These are phyloP conservation scores for Crithidia mellificae DNA, from an alignment of 208 protist species.

Conservation along the genomic window DNA sequence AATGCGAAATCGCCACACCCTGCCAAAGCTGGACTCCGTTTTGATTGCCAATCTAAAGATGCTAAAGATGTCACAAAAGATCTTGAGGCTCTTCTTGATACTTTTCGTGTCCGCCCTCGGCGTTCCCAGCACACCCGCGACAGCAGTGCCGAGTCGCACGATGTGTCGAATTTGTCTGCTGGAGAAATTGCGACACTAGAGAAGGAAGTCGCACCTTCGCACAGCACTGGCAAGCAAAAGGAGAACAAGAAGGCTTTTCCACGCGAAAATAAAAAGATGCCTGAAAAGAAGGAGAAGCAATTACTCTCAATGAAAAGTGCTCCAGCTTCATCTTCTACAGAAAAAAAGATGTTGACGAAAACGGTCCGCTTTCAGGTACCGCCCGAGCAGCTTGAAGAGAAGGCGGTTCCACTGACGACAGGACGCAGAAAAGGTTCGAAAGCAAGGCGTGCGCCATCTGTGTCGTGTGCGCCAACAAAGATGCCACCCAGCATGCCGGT, in stretches of 20 bases:
- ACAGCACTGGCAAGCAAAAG: too few species aligned
- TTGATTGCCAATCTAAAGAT: too few species aligned
- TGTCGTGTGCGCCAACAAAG: conserved; percentile 3
- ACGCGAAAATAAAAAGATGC: not conserved
- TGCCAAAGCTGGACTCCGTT: too few species aligned
- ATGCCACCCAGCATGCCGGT: conserved; percentile 8
- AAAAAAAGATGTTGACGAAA: too few species aligned
- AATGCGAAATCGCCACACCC: too few species aligned
- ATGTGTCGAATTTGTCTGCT: too few species aligned
- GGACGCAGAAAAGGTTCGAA: not conserved
- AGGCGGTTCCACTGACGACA: not conserved
- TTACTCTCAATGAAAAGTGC: not conserved
- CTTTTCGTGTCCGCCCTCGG: conserved; percentile 2
- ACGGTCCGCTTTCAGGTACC: conserved; percentile 2
- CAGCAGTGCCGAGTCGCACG: too few species aligned
- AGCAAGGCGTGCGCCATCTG: not conserved
- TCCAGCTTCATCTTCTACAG: not conserved
- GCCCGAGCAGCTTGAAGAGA: not conserved
- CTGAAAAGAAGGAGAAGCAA: not conserved
- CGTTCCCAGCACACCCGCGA: not conserved
- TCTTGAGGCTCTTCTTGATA: too few species aligned
- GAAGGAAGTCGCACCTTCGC: too few species aligned
- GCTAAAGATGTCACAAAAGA: too few species aligned
- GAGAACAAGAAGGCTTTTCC: not conserved
- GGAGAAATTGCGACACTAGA: too few species aligned